These are phyloP conservation scores for Tephrocybe sp. DNA, from an alignment of 768 basidiomycete genomes.

Conservation along the genomic window DNA sequence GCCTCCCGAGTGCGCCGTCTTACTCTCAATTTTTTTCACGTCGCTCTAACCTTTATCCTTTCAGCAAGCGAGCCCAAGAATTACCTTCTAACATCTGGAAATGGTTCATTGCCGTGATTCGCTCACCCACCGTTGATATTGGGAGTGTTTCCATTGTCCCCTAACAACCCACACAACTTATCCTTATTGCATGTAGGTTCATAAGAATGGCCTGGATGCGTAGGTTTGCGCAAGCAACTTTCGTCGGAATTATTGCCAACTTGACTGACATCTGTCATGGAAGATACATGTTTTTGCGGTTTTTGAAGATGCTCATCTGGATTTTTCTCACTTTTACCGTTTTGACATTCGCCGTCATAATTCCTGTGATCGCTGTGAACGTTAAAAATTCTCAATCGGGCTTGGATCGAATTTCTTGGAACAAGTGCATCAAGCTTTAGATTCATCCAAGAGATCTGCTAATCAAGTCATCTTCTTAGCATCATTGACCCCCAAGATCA, in stretches of 20 bases:
- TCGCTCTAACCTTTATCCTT: background rate
- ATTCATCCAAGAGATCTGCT: no score
- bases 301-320: slow-evolving; percentile 58
- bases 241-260: background rate
- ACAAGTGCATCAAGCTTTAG: no score
- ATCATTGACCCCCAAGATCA: slow-evolving; percentile 34
- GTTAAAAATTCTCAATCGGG: slow-evolving; percentile 30
- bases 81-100: slow-evolving; percentile 44
- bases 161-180: background rate
- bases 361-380: slow-evolving; percentile 54
- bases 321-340: slow-evolving; percentile 54
- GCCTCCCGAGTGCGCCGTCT: slow-evolving; percentile 44
- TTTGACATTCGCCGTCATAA: slow-evolving; percentile 58
- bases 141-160: slow-evolving; percentile 26
- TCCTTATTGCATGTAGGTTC: slow-evolving; percentile 35
- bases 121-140: slow-evolving; percentile 41
- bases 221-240: slow-evolving; percentile 32
- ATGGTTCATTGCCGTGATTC: slow-evolving; percentile 49
- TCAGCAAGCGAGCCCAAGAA: slow-evolving; percentile 42
- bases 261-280: background rate
- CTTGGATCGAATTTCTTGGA: slow-evolving; percentile 49
- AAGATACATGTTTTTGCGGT: slow-evolving; percentile 58
- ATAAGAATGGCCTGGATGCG: slow-evolving; percentile 66
- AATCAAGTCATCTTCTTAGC: slow-evolving; percentile 19
- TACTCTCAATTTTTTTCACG: background rate